These are phyloP conservation scores for Moricandia moricandioides DNA, from an alignment of 345 rosid genomes.

Conservation along the genomic window DNA sequence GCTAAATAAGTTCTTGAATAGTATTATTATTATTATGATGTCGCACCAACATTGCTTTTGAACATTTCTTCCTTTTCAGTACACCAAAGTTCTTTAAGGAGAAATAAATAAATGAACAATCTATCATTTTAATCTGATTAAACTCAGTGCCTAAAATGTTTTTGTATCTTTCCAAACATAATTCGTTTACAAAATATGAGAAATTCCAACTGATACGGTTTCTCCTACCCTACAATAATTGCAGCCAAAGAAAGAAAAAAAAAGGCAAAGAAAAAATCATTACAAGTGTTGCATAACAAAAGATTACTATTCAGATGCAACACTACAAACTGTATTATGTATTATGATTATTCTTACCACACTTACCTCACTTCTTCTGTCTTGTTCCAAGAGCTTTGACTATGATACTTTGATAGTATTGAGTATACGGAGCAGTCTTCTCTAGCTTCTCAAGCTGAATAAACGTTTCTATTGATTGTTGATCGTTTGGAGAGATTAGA, in stretches of 20 bases:
- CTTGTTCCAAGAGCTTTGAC: slow-evolving; percentile 46
- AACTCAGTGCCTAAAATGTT: not conserved
- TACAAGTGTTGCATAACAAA: not conserved
- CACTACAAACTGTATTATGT: not conserved
- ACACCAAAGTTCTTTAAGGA: not conserved
- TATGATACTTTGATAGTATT: slow-evolving; percentile 59
- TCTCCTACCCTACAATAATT: not conserved
- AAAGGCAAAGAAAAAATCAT: not conserved
- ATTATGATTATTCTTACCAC: not conserved
- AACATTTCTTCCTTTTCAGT: not conserved
- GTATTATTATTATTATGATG: not conserved
- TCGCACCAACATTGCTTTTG: slow-evolving; percentile 2
- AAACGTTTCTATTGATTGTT: slow-evolving; percentile 64
- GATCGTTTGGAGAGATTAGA: slow-evolving; percentile 91
- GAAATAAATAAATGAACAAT: not conserved
- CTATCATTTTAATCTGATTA: not conserved
- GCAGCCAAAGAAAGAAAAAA: not conserved
- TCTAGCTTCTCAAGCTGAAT: slow-evolving; percentile 65
- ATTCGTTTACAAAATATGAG: not conserved
- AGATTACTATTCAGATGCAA: not conserved
- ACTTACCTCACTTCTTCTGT: slow-evolving; percentile 17
- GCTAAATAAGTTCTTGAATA: not conserved
- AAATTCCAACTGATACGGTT: not conserved
- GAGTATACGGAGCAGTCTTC: slow-evolving; percentile 53
- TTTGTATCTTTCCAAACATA: slow-evolving; percentile 2